These are phyloP conservation scores for Blumeria hordei DNA, from an alignment of 2,329 filamentous ascomycete genomes.

Conservation along the genomic window DNA sequence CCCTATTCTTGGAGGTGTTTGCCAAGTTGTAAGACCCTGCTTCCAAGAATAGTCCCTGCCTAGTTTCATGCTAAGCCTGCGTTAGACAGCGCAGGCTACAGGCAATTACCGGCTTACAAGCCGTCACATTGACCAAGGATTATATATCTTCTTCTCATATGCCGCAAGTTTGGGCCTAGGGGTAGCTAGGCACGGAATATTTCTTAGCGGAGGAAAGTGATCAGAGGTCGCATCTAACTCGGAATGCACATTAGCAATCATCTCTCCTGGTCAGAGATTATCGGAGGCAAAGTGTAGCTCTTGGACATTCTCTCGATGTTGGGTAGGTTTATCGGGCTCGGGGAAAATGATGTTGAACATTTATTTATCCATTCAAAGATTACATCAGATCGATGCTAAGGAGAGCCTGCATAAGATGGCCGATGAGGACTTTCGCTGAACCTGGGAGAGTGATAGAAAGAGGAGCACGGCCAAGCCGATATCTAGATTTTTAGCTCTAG, in stretches of 20 bases:
- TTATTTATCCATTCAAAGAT: neutral
- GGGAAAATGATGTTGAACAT: neutral
- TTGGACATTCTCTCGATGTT: neutral
- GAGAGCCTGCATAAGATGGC: too few relatives aligned
- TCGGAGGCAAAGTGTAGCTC: neutral
- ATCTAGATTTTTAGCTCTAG: neutral
- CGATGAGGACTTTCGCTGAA: too few relatives aligned
- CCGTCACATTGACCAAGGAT: too few relatives aligned
- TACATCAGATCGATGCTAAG: too few relatives aligned
- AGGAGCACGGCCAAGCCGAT: neutral
- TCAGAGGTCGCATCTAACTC: neutral
- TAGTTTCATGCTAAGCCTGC: too few relatives aligned
- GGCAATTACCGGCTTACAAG: too few relatives aligned
- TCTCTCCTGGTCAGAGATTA: neutral
- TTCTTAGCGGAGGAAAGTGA: neutral
- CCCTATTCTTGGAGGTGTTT: too few relatives aligned
- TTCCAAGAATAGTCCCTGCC: too few relatives aligned
- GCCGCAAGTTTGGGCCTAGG: neutral
- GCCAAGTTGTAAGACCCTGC: too few relatives aligned
- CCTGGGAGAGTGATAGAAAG: neutral
- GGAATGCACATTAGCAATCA: neutral
- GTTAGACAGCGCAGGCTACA: too few relatives aligned
- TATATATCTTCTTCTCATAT: neutral
- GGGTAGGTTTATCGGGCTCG: neutral
- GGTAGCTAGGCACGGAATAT: neutral